Base-by-base conservation (phyloP, 1,139 yeast species). In the Candida mesenterica region DNA sequence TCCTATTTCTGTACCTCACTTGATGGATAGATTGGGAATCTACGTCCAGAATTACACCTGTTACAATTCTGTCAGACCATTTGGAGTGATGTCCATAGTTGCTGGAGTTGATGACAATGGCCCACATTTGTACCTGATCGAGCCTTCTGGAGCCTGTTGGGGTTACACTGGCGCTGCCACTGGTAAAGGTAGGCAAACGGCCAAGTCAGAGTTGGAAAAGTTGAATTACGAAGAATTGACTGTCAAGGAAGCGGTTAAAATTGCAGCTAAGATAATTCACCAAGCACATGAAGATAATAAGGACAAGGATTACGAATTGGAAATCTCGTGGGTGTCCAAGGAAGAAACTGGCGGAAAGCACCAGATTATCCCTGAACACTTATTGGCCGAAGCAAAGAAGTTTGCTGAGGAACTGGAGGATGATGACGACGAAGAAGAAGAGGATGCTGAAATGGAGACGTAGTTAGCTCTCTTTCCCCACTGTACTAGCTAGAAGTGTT, bases 141-240 rank as follows among this genome's bases (percentile, higher is more conserved):
- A 94, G 61, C 98, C 99, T 46, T 86, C 95, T 60, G 98, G 99
- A 42, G 73, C 89, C 1, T 86, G 82, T 55, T 92, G 98, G 97
- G 99, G 99, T 31, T 94, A 92, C 63, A 75, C 77, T 37, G 98
- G 97, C 39, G 96, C 97, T 33, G 98, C 98, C 24, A 80, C 97
- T 4, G 99, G 99, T 43, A 94, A 92, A 61, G 98, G 98, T 31
- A 81, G 97, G 61, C 98, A 92, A 63, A 78, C 88, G 17, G 98
- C 98, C 40, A 90, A 89, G 63, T 85, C 92, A 15, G 98, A 94
- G 63, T 75, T 94, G 51, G 99, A 94, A 62, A 94, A 92, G 61
- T 71, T 94, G 50, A 85, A 89, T 46, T 69, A 79, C 44, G 83
- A 79, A 37, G 76, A 74, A 44, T 66, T 94, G 47, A 68, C 82